Conservation (phyloP, 495 filamentous ascomycete genomes). For the Penicillium odoratum region DNA sequence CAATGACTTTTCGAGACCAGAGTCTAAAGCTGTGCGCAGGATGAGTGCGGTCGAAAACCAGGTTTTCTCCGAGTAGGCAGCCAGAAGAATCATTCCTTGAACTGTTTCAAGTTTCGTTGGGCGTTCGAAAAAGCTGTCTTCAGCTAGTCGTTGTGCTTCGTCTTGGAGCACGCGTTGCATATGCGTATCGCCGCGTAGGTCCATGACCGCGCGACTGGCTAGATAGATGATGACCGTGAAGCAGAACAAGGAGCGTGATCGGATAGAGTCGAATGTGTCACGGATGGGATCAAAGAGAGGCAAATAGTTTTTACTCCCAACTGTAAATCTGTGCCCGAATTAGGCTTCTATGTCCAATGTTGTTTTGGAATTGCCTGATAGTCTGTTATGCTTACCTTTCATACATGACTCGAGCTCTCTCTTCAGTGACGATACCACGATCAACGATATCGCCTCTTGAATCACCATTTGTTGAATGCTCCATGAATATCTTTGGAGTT, state of each 20-base stretch:
- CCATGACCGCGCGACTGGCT: slow-evolving; percentile 40
- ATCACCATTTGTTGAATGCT: slow-evolving; percentile 34
- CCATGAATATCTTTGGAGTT: slow-evolving; percentile 38
- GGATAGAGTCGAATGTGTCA: slow-evolving; percentile 46
- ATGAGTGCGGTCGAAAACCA: slow-evolving; percentile 49
- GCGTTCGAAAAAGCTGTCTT: slow-evolving; percentile 46
- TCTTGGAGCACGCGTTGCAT: slow-evolving; percentile 47
- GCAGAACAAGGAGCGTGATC: slow-evolving; percentile 44
- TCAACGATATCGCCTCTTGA: slow-evolving; percentile 37
- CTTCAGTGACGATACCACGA: slow-evolving; percentile 44
- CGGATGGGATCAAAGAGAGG: slow-evolving; percentile 44
- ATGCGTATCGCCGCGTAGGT: slow-evolving; percentile 39
- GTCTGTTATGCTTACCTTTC: slow-evolving; percentile 31
- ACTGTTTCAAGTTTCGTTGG: slow-evolving; percentile 46
- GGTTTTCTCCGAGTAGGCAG: slow-evolving; percentile 46
- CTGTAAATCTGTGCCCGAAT: slow-evolving; percentile 31
- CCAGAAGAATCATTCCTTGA: slow-evolving; percentile 45
- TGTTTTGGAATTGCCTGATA: background rate
- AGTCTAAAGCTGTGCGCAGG: slow-evolving; percentile 42
- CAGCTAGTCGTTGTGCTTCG: slow-evolving; percentile 43
- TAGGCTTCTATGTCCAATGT: background rate
- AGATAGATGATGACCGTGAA: slow-evolving; percentile 47
- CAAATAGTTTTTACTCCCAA: slow-evolving; percentile 42
- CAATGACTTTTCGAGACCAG: slow-evolving; percentile 43
- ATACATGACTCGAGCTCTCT: slow-evolving; percentile 41